Conservation (phyloP, 768 basidiomycete species). For the Trametes meyenii region DNA sequence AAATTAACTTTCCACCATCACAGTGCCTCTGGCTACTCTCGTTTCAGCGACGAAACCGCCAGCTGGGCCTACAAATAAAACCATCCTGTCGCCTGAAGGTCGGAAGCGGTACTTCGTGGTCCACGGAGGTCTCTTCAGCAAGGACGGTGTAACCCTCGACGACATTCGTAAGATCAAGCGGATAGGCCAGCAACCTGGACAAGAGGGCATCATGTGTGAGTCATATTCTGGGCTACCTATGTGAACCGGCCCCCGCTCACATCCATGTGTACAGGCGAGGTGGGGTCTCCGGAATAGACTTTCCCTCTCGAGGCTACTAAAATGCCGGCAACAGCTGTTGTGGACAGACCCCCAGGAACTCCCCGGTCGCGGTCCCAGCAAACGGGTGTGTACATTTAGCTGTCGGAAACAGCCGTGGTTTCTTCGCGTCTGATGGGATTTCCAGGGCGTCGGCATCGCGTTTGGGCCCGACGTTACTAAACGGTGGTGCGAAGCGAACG, state of each 20-base stretch:
- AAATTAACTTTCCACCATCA: background rate
- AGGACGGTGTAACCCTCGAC: constrained; percentile 91
- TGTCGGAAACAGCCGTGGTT: background rate
- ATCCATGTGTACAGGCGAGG: constrained; percentile 56
- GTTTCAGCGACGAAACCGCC: constrained; percentile 71
- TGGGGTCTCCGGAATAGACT: constrained; percentile 35
- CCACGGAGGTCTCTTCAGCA: constrained; percentile 95
- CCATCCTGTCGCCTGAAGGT: constrained; percentile 84
- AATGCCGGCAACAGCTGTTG: constrained; percentile 56
- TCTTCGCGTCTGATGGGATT: background rate
- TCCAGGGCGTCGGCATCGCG: constrained; percentile 88
- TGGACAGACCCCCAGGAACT: constrained; percentile 96
- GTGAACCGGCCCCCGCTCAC: background rate
- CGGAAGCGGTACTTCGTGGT: constrained; percentile 91
- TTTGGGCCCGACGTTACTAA: constrained; percentile 96
- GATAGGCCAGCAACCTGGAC: constrained; percentile 88
- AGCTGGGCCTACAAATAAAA: constrained; percentile 38
- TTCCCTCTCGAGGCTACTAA: background rate
- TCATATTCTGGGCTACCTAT: constrained; percentile 34
- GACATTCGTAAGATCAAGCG: constrained; percentile 89
- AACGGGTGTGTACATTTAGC: constrained; percentile 65
- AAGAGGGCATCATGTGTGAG: constrained; percentile 94
- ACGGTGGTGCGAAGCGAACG: constrained; percentile 86
- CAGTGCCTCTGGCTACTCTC: constrained; percentile 91
- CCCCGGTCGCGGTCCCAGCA: constrained; percentile 92